Conservation (phyloP, 2,329 filamentous ascomycete genomes). For the Colletotrichum gigasporum region DNA sequence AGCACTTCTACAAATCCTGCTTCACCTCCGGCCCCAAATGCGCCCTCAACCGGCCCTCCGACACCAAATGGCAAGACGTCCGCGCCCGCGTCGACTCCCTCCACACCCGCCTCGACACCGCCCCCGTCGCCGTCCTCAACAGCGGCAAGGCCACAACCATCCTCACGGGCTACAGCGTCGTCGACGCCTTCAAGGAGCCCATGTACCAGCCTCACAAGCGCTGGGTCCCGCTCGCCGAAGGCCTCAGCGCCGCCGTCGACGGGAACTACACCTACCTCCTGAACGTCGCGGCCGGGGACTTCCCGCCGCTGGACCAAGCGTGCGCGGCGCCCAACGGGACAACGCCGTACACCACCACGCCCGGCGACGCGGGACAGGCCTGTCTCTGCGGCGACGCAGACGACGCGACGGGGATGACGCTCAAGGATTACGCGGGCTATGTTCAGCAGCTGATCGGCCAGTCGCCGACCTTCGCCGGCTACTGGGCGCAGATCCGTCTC, state of each 20-base stretch:
- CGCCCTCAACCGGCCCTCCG: conserved; percentile 37
- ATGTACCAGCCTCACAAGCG: conserved; percentile 43
- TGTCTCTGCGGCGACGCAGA: conserved; percentile 49
- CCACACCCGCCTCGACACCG: conserved; percentile 38
- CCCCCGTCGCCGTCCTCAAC: conserved; percentile 37
- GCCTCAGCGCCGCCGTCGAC: conserved; percentile 36
- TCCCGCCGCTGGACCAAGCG: conserved; percentile 6
- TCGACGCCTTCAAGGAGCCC: conserved; percentile 35
- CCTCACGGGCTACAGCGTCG: conserved; percentile 44
- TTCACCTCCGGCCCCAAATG: conserved; percentile 42
- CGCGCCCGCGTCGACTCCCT: conserved; percentile 43
- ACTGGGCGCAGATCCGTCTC: conserved; percentile 48
- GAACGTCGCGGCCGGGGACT: not conserved
- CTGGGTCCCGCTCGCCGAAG: conserved; percentile 29
- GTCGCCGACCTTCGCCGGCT: conserved; percentile 42
- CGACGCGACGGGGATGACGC: conserved; percentile 32
- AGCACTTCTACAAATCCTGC: conserved; percentile 47
- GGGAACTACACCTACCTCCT: conserved; percentile 39
- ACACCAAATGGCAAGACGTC: conserved; percentile 41
- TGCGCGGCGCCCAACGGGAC: conserved; percentile 12
- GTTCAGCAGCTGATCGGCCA: conserved; percentile 37
- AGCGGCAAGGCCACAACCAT: conserved; percentile 35
- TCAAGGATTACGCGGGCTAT: conserved; percentile 41
- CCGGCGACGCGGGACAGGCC: conserved; percentile 36
- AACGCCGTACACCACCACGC: not conserved